Percentiles rank a stretch among this genome's conserved stretches.
Conservation (phyloP, 345 rosid genomes). For the Carallia brachiata region DNA sequence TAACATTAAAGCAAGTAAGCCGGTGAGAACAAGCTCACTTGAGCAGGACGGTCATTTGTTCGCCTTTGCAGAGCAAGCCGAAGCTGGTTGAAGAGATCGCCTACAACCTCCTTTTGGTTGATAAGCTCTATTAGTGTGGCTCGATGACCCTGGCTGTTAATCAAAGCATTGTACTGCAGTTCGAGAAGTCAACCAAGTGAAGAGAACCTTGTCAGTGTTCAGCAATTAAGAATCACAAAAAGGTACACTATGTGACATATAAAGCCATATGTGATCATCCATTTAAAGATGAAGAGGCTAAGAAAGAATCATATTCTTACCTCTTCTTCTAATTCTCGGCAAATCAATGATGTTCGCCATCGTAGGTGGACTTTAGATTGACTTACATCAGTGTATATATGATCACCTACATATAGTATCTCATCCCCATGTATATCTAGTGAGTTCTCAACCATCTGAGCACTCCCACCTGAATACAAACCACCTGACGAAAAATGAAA, state of each 20-base stretch:
- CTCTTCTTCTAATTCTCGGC: conserved; percentile 96
- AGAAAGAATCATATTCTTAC: conserved; percentile 31
- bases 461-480: conserved; percentile 93
- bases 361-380: conserved; percentile 88
- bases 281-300: not conserved
- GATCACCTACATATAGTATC: conserved; percentile 91
- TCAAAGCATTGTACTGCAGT: conserved; percentile 80
- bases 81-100: conserved; percentile 93
- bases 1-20: conserved; percentile 11
- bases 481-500: conserved; percentile 53
- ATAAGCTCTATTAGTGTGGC: conserved; percentile 73
- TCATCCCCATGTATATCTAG: conserved; percentile 90
- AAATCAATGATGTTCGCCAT: conserved; percentile 92
- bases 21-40: conserved; percentile 47
- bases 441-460: conserved; percentile 92
- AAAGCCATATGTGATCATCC: not conserved
- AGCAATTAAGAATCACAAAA: not conserved
- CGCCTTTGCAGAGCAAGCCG: conserved; percentile 84
- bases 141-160: conserved; percentile 59
- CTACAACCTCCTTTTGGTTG: conserved; percentile 83
- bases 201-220: conserved; percentile 12
- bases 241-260: not conserved
- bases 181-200: conserved; percentile 8
- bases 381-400: conserved; percentile 95
- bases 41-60: conserved; percentile 79